Conservation (phyloP, 1,139 yeast species). For the Nakaseomyces uthaithaninus region DNA sequence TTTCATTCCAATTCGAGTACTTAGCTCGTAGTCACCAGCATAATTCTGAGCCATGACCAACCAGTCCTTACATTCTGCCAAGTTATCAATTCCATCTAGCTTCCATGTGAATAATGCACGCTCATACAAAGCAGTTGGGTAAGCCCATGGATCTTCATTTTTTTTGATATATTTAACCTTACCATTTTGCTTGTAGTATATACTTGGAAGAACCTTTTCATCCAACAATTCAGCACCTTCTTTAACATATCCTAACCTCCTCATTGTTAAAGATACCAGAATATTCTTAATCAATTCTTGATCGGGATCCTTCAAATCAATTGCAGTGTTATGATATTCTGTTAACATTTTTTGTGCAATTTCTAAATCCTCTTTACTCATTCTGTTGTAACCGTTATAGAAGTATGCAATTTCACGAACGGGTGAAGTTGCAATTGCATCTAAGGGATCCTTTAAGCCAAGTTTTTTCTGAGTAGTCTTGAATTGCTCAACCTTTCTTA, state of each 20-base stretch:
- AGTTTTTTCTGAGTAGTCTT: slow-evolving; percentile 38
- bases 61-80: slow-evolving; percentile 60
- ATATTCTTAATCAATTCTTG: slow-evolving; percentile 64
- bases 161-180: slow-evolving; percentile 39
- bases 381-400: slow-evolving; percentile 88
- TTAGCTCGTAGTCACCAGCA: slow-evolving; percentile 86
- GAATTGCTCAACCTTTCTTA: slow-evolving; percentile 61
- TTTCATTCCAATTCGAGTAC: slow-evolving; percentile 84
- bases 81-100: slow-evolving; percentile 44
- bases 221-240: slow-evolving; percentile 60
- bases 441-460: slow-evolving; percentile 48
- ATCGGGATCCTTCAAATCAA: slow-evolving; percentile 38
- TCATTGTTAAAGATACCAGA: slow-evolving; percentile 52
- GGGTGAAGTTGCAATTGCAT: slow-evolving; percentile 78
- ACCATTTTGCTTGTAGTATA: slow-evolving; percentile 28
- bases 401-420: slow-evolving; percentile 80
- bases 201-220: slow-evolving; percentile 41
- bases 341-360: slow-evolving; percentile 45
- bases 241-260: slow-evolving; percentile 53
- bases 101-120: slow-evolving; percentile 79
- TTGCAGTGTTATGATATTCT: slow-evolving; percentile 28
- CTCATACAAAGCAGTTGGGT: slow-evolving; percentile 84
- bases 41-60: slow-evolving; percentile 62
- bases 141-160: slow-evolving; percentile 73
- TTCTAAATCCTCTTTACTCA: slow-evolving; percentile 56